phyloP scores from a whole-genome alignment of 495 filamentous ascomycete genomes.

The Lasiosphaeria ovina region DNA sequence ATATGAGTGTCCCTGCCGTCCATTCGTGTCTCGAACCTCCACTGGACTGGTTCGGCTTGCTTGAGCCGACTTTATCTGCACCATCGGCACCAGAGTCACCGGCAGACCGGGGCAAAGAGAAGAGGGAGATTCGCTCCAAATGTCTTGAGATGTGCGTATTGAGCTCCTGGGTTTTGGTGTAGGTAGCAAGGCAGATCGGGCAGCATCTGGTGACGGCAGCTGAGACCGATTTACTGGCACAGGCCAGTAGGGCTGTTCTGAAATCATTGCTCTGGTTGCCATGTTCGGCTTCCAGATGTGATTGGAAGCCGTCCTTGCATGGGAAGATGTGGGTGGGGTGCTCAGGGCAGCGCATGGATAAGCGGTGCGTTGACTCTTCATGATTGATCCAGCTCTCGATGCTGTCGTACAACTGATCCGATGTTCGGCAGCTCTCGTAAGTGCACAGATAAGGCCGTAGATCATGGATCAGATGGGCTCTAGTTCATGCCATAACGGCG shows the following conservation, averaged over 20 bases:
- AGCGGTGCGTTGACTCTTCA: constrained; percentile 15
- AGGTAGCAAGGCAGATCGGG: constrained; percentile 5
- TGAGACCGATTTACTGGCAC: neutral
- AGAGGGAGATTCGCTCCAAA: constrained; percentile 11
- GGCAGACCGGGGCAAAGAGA: constrained; percentile 9
- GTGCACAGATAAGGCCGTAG: constrained; percentile 31
- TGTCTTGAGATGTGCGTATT: constrained; percentile 9
- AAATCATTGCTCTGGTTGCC: neutral
- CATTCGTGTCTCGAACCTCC: too few species aligned
- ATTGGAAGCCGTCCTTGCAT: neutral
- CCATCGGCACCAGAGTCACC: too few species aligned
- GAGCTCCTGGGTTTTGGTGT: neutral
- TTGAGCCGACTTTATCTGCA: too few species aligned
- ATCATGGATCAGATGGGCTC: constrained; percentile 27
- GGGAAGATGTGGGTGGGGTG: neutral
- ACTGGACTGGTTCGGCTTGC: too few species aligned
- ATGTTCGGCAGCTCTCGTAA: constrained; percentile 21
- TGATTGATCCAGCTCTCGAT: constrained; percentile 28
- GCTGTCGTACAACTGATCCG: constrained; percentile 27
- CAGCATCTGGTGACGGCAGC: neutral
- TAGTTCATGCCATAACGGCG: neutral
- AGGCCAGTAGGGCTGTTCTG: neutral
- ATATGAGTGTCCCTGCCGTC: too few species aligned
- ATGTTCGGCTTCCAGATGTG: neutral
- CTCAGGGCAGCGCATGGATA: neutral